These are phyloP conservation scores for Ophiosphaerella herpotricha DNA, from an alignment of 2,329 filamentous ascomycete genomes.

Conservation along the genomic window DNA sequence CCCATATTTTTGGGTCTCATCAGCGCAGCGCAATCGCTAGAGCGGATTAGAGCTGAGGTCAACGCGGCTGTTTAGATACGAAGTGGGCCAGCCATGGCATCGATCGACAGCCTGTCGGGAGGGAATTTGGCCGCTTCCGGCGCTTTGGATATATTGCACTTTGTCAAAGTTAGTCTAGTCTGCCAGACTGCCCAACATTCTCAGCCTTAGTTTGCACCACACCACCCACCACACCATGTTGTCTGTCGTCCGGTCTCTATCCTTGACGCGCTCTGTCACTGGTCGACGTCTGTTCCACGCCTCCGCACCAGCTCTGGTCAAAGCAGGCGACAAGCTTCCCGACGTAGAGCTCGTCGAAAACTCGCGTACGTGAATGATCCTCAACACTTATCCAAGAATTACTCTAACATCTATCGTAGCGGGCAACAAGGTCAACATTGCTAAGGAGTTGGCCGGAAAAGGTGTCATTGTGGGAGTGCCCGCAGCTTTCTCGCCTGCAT, in stretches of 20 bases:
- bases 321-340: slow-evolving; percentile 80
- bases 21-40: too few relatives aligned
- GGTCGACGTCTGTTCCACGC: slow-evolving; percentile 62
- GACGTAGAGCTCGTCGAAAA: slow-evolving; percentile 77
- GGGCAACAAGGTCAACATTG: slow-evolving; percentile 87
- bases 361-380: slow-evolving; percentile 60
- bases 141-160: too few relatives aligned
- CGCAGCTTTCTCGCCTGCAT: slow-evolving; percentile 59
- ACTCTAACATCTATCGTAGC: slow-evolving; percentile 38
- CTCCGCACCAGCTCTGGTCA: slow-evolving; percentile 66
- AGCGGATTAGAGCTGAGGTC: too few relatives aligned
- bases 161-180: too few relatives aligned
- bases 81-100: too few relatives aligned
- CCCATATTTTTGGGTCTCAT: too few relatives aligned
- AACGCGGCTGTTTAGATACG: too few relatives aligned
- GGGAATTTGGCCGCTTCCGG: too few relatives aligned
- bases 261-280: slow-evolving; percentile 25
- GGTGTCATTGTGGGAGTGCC: slow-evolving; percentile 66
- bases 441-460: slow-evolving; percentile 73
- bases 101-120: too few relatives aligned
- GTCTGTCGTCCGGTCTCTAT: slow-evolving; percentile 34
- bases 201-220: too few relatives aligned
- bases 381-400: too few relatives aligned
- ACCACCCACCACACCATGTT: slow-evolving; percentile 21
- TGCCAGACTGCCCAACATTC: too few relatives aligned